Percentiles rank a stretch among this genome's conserved stretches.
Conservation (phyloP, 2,329 filamentous ascomycete genomes). For the Fusarium austroafricanum region DNA sequence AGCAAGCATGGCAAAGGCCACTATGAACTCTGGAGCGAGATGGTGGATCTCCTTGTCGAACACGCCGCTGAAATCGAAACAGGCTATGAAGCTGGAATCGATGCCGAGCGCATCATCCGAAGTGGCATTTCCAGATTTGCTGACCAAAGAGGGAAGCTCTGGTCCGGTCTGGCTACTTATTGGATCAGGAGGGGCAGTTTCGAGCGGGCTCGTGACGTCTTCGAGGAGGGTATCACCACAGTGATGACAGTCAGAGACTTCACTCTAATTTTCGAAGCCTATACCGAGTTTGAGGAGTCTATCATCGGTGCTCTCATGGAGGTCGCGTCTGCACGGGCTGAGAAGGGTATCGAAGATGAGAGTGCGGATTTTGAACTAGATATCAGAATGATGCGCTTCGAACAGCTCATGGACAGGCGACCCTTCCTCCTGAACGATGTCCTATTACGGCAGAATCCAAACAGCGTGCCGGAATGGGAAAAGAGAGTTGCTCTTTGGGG, state of each 20-base stretch:
- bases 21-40: constrained; percentile 97
- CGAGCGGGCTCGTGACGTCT: constrained; percentile 90
- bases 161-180: constrained; percentile 94
- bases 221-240: constrained; percentile 95
- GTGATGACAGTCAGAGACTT: constrained; percentile 99
- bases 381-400: constrained; percentile 96
- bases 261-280: constrained; percentile 94
- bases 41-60: constrained; percentile 93
- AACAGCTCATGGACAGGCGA: constrained; percentile 96
- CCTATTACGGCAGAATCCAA: constrained; percentile 91
- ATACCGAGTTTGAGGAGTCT: constrained; percentile 96
- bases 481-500: constrained; percentile 97
- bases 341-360: constrained; percentile 80
- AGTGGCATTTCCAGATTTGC: constrained; percentile 92
- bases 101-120: constrained; percentile 91
- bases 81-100: constrained; percentile 82
- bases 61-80: constrained; percentile 89
- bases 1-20: constrained; percentile 95
- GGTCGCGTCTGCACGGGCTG: constrained; percentile 80
- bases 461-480: constrained; percentile 97
- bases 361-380: constrained; percentile 94
- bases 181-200: constrained; percentile 95
- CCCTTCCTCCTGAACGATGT: constrained; percentile 98
- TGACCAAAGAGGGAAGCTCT: constrained; percentile 93
- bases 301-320: constrained; percentile 94